These are phyloP conservation scores for Lunularia cruciata DNA, from an alignment of 225 moss, liverwort and hornwort genomes.

Conservation along the genomic window DNA sequence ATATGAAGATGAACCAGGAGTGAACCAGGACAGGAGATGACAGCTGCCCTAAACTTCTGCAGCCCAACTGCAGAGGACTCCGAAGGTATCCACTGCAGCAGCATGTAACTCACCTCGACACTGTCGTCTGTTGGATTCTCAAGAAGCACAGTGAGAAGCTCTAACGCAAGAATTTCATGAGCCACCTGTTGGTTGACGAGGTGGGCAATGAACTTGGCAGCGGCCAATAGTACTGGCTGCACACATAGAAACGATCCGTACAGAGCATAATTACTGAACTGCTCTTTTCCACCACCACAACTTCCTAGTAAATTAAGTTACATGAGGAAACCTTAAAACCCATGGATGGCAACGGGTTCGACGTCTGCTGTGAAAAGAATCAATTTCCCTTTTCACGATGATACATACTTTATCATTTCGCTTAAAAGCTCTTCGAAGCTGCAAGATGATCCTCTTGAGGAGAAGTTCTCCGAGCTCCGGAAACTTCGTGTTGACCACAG, in stretches of 20 bases:
- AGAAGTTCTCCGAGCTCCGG: constrained; percentile 82
- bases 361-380: too few relatives aligned
- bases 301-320: too few relatives aligned
- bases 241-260: too few relatives aligned
- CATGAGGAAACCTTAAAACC: too few relatives aligned
- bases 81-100: neutral
- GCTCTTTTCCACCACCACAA: too few relatives aligned
- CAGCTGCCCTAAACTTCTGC: neutral
- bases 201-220: constrained; percentile 87
- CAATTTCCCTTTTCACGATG: too few relatives aligned
- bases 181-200: constrained; percentile 89
- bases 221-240: constrained; percentile 80
- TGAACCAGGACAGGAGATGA: too few relatives aligned
- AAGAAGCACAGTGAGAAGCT: constrained; percentile 76
- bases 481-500: constrained; percentile 89
- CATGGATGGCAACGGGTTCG: too few relatives aligned
- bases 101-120: constrained; percentile 51
- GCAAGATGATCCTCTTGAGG: constrained; percentile 78
- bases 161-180: constrained; percentile 76
- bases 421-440: constrained; percentile 72
- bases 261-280: too few relatives aligned
- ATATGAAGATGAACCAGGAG: too few relatives aligned
- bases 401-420: constrained; percentile 70
- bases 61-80: neutral
- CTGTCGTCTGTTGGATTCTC: constrained; percentile 90